Evolutionary conservation across 345 rosid species (phyloP).

Genomic region (Tarenaya hassleriana): DNA sequence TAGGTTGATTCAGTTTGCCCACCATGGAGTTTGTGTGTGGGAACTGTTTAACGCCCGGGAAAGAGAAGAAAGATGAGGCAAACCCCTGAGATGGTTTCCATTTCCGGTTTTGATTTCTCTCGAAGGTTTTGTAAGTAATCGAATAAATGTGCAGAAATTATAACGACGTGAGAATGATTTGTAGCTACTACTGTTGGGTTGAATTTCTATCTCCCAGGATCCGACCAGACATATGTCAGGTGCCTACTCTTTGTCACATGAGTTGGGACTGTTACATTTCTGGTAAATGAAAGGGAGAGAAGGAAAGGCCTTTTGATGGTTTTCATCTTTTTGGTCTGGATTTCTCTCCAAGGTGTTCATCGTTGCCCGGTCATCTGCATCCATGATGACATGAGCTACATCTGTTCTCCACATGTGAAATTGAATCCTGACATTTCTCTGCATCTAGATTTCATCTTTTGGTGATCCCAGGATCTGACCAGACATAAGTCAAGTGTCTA

Average conservation of each 20-base stretch:
- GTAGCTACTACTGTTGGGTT: no score
- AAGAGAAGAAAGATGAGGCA: no score
- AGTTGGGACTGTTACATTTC: slow-evolving; percentile 43
- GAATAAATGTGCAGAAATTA: no score
- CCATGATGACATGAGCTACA: slow-evolving; percentile 40
- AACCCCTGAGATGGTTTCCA: no score
- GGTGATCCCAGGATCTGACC: slow-evolving; percentile 2
- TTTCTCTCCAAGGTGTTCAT: slow-evolving; percentile 39
- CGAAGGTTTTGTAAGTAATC: no score
- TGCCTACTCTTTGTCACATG: slow-evolving; percentile 20
- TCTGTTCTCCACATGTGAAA: slow-evolving; percentile 36
- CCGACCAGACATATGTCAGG: slow-evolving; percentile 26
- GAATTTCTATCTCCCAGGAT: not conserved
- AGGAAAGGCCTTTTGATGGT: slow-evolving; percentile 33
- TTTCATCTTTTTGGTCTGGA: slow-evolving; percentile 30
- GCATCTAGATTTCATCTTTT: not conserved
- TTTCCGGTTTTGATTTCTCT: no score
- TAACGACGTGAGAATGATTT: no score
- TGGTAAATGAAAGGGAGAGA: slow-evolving; percentile 37
- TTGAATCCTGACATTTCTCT: slow-evolving; percentile 5
- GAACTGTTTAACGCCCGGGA: no score
- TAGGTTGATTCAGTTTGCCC: no score
- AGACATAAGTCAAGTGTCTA: not conserved
- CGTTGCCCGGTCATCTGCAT: slow-evolving; percentile 36
- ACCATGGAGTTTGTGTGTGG: no score